Percentiles rank a stretch among this genome's conserved stretches.
These are phyloP conservation scores for Eruca vesicaria DNA, from an alignment of 441 rosid genomes.

Conservation along the genomic window DNA sequence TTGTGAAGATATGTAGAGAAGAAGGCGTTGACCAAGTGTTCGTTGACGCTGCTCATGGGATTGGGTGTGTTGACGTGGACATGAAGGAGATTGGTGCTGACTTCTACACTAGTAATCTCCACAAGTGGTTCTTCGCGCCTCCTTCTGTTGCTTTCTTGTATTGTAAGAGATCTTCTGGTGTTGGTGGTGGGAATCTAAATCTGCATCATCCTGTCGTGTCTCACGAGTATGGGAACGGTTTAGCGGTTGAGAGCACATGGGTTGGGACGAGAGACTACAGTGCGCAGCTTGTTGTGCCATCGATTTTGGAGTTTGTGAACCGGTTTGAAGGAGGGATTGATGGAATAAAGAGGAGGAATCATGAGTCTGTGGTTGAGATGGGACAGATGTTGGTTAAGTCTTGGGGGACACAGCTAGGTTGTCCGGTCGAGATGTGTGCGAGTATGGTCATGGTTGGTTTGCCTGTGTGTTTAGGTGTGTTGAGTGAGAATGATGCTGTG, in stretches of 20 bases:
- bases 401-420: slow-evolving; percentile 92
- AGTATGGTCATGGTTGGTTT: slow-evolving; percentile 95
- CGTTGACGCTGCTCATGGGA: slow-evolving; percentile 91
- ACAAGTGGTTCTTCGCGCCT: slow-evolving; percentile 92
- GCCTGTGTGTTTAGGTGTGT: slow-evolving; percentile 64
- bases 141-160: slow-evolving; percentile 83
- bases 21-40: slow-evolving; percentile 85
- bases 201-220: slow-evolving; percentile 96
- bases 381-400: slow-evolving; percentile 76
- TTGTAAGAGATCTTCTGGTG: slow-evolving; percentile 55
- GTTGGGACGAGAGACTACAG: slow-evolving; percentile 92
- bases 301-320: slow-evolving; percentile 61
- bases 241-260: slow-evolving; percentile 89
- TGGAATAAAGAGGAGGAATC: slow-evolving; percentile 80
- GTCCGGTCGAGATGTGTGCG: slow-evolving; percentile 73
- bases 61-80: slow-evolving; percentile 86
- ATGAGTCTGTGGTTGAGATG: slow-evolving; percentile 70
- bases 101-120: slow-evolving; percentile 80
- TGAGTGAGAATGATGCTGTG: slow-evolving; percentile 49
- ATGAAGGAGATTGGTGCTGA: slow-evolving; percentile 89
- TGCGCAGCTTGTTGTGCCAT: slow-evolving; percentile 85
- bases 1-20: slow-evolving; percentile 71
- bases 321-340: slow-evolving; percentile 84
- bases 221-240: slow-evolving; percentile 84
- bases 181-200: slow-evolving; percentile 24